phyloP scores from a whole-genome alignment of 2,329 filamentous ascomycete species.

The Ploettnerulaceae sp. region DNA sequence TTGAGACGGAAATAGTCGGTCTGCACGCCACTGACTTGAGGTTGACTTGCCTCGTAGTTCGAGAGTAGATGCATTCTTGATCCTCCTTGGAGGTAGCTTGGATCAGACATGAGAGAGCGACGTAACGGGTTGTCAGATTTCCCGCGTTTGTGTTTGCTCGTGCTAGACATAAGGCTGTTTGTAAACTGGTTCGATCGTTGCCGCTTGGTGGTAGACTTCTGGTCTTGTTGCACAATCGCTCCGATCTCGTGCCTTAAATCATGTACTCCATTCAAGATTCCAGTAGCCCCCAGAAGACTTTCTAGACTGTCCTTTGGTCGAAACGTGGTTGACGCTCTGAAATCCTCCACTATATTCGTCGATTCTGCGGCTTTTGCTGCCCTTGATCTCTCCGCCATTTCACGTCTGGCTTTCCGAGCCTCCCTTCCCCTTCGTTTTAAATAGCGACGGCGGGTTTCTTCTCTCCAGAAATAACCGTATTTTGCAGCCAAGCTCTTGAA shows the following conservation, averaged over 20 bases:
- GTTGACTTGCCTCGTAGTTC: slow-evolving; percentile 26
- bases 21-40: slow-evolving; percentile 31
- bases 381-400: slow-evolving; percentile 29
- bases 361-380: slow-evolving; percentile 26
- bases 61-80: slow-evolving; percentile 31
- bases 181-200: slow-evolving; percentile 19
- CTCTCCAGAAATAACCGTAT: slow-evolving; percentile 31
- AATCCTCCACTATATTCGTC: slow-evolving; percentile 31
- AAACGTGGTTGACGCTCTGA: slow-evolving; percentile 26
- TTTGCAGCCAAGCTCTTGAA: slow-evolving; percentile 28
- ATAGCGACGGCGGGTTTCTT: slow-evolving; percentile 23
- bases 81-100: slow-evolving; percentile 30
- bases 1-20: slow-evolving; percentile 36
- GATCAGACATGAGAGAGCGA: slow-evolving; percentile 31
- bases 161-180: slow-evolving; percentile 15
- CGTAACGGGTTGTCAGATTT: slow-evolving; percentile 26
- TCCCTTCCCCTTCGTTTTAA: slow-evolving; percentile 30
- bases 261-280: slow-evolving; percentile 28
- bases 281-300: slow-evolving; percentile 26
- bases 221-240: slow-evolving; percentile 19
- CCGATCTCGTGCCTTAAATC: slow-evolving; percentile 19
- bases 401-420: slow-evolving; percentile 27
- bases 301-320: slow-evolving; percentile 26
- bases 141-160: slow-evolving; percentile 21
- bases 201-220: slow-evolving; percentile 16